phyloP scores from a whole-genome alignment of 371 early-diverging fungal genomes.

The Rhizopus delemar region DNA sequence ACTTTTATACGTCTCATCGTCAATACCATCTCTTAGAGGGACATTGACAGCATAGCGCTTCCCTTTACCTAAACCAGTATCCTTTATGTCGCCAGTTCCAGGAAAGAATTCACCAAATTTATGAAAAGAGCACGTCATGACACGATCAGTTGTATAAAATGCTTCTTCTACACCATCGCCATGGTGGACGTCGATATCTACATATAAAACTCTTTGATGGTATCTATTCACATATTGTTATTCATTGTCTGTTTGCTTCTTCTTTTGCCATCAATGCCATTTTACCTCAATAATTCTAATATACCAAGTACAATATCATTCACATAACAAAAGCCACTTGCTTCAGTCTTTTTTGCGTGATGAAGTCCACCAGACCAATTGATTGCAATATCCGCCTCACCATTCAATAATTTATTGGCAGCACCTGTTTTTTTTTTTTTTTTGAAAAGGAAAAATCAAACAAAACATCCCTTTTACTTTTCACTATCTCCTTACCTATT shows the following conservation, averaged over 20 bases:
- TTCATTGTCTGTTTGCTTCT: not conserved
- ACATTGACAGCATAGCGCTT: constrained; percentile 96
- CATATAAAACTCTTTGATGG: constrained; percentile 96
- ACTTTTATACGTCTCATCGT: constrained; percentile 89
- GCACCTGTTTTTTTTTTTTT: constrained; percentile 62
- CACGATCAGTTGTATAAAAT: constrained; percentile 98
- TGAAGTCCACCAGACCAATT: constrained; percentile 99
- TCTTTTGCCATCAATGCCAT: not conserved
- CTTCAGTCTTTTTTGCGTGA: constrained; percentile 96
- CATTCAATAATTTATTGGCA: constrained; percentile 84
- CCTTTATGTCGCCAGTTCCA: constrained; percentile 93
- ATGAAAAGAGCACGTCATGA: constrained; percentile 99
- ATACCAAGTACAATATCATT: constrained; percentile 99
- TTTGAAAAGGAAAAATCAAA: not conserved
- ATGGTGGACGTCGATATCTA: constrained; percentile 99
- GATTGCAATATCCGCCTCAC: constrained; percentile 92
- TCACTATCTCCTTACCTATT: constrained; percentile 60
- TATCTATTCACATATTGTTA: constrained; percentile 31
- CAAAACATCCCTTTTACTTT: not conserved
- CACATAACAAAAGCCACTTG: constrained; percentile 99
- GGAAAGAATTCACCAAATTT: constrained; percentile 99
- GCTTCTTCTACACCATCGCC: constrained; percentile 99
- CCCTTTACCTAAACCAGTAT: constrained; percentile 87
- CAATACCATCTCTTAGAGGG: constrained; percentile 97
- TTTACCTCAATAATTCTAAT: constrained; percentile 84